A percentile compares a stretch with the other conserved stretches of the same genome.
Conservation (phyloP, 768 basidiomycete species). For the Austroboletus festivus region DNA sequence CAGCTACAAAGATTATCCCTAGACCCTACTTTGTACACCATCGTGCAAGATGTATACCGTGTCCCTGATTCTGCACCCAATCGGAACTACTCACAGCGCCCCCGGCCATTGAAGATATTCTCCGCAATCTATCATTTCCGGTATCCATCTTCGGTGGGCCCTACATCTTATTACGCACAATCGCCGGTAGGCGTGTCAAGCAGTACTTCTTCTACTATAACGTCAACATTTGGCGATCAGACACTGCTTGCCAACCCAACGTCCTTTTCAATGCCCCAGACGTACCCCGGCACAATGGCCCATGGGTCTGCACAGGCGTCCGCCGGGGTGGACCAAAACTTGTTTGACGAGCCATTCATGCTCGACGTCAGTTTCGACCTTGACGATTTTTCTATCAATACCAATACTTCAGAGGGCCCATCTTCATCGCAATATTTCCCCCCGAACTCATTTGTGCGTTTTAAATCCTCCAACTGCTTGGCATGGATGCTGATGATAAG, state of each 20-base stretch:
- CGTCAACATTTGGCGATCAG: slow-evolving; percentile 12
- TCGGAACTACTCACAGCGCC: slow-evolving; percentile 16
- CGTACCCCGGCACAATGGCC: neutral
- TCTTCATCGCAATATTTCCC: slow-evolving; percentile 26
- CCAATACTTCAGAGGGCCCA: slow-evolving; percentile 16
- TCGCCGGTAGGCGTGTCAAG: slow-evolving; percentile 12
- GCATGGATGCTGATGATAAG: slow-evolving; percentile 7
- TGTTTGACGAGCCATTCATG: slow-evolving; percentile 30
- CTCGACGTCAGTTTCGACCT: slow-evolving; percentile 30
- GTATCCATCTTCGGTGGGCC: slow-evolving; percentile 29
- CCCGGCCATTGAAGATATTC: slow-evolving; percentile 40
- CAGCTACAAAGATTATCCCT: neutral
- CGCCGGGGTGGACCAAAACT: slow-evolving; percentile 16
- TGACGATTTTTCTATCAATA: slow-evolving; percentile 23
- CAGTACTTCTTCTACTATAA: slow-evolving; percentile 11
- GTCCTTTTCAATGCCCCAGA: slow-evolving; percentile 7
- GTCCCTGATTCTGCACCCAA: slow-evolving; percentile 27
- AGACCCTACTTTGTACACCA: slow-evolving; percentile 68
- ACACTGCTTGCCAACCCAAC: neutral
- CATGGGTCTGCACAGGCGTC: neutral
- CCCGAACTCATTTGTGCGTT: slow-evolving; percentile 35
- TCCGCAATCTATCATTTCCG: slow-evolving; percentile 59
- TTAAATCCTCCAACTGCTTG: neutral
- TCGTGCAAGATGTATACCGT: slow-evolving; percentile 58
- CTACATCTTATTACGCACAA: slow-evolving; percentile 10